Evolutionary conservation across 164 flowering plant species (phyloP).

Genomic region (Piper betle): DNA sequence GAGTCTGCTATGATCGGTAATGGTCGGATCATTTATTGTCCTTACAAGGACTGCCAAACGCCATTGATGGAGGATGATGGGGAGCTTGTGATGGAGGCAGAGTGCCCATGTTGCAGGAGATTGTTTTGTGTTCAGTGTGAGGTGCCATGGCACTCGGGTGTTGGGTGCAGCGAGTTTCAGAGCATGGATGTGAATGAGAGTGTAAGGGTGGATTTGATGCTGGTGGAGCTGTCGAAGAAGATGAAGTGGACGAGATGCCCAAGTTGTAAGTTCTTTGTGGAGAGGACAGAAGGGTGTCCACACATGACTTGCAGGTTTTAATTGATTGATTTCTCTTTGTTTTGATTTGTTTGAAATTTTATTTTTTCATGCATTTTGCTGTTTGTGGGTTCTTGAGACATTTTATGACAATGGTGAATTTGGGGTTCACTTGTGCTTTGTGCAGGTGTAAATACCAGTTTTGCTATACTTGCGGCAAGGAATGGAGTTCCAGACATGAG

Average conservation of each 20-base stretch:
- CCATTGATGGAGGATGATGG: constrained; percentile 8
- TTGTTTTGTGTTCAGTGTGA: constrained; percentile 31
- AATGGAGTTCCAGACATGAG: constrained; percentile 1
- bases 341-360: neutral
- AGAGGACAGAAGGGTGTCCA: constrained; percentile 23
- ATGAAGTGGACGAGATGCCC: constrained; percentile 43
- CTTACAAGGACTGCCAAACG: constrained; percentile 12
- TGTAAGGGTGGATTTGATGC: constrained; percentile 18
- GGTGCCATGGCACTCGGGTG: constrained; percentile 29
- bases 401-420: neutral
- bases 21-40: constrained; percentile 8
- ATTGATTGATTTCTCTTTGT: neutral
- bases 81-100: constrained; percentile 3
- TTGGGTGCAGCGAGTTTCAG: constrained; percentile 21
- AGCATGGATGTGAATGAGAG: constrained; percentile 7
- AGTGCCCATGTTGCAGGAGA: constrained; percentile 30
- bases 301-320: constrained; percentile 38
- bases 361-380: neutral
- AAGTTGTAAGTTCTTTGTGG: constrained; percentile 32
- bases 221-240: constrained; percentile 23
- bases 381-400: neutral
- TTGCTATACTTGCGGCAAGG: constrained; percentile 12
- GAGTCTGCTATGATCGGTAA: constrained; percentile 2
- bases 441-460: constrained; percentile 11
- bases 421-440: neutral